Conservation (phyloP, 495 filamentous ascomycete species). For the Penicillium paradoxum region DNA sequence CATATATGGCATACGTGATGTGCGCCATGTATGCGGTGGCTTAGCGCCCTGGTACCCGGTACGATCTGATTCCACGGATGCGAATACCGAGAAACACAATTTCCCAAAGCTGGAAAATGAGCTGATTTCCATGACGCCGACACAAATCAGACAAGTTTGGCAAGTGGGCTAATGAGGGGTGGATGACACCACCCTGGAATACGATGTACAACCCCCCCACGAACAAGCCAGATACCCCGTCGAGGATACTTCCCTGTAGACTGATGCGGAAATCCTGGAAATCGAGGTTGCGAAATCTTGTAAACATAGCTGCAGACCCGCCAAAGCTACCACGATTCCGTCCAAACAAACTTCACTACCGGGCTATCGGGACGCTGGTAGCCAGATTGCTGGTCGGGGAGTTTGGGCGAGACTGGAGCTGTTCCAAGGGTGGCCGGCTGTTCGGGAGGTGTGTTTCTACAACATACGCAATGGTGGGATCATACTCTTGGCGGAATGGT, state of each 20-base stretch:
- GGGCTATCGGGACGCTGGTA: neutral
- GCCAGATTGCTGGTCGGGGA: neutral
- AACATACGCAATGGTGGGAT: slow-evolving; percentile 9
- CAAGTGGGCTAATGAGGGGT: no score
- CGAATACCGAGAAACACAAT: no score
- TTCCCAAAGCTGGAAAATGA: neutral
- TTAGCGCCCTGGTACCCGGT: neutral
- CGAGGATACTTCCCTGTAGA: no score
- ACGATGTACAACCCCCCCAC: no score
- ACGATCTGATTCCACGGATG: neutral
- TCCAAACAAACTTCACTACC: neutral
- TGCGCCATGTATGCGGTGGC: neutral
- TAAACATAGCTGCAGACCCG: no score
- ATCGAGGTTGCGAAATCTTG: neutral
- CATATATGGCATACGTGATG: no score
- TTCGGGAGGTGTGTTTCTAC: neutral
- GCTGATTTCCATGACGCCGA: neutral
- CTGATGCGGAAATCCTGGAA: neutral
- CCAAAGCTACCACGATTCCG: neutral
- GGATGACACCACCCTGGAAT: no score
- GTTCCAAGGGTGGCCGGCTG: neutral
- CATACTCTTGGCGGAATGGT: neutral
- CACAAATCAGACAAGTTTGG: no score
- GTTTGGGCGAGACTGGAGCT: neutral
- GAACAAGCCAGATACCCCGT: neutral